Percentiles rank a stretch among this genome's conserved stretches.
Evolutionary conservation across 2,329 filamentous ascomycete genomes (phyloP).

Genomic region (Shiraia sp.): DNA sequence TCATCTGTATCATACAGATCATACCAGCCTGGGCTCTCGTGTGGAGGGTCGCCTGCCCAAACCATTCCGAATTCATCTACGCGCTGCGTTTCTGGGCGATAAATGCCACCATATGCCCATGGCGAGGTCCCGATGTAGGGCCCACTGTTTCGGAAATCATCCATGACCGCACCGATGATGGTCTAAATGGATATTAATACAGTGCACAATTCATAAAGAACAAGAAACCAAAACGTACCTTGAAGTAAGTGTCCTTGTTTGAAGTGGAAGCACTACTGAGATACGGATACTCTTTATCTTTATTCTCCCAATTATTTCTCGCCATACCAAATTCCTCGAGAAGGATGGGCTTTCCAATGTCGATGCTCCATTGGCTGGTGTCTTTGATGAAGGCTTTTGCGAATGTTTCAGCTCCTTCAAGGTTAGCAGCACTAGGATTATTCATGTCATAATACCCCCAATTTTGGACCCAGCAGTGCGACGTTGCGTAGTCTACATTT

Average conservation of each 20-base stretch:
- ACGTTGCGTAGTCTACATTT: constrained; percentile 45
- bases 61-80: constrained; percentile 46
- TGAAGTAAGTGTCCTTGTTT: constrained; percentile 46
- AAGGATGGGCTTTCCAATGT: constrained; percentile 45
- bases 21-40: constrained; percentile 47
- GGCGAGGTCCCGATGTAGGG: constrained; percentile 44
- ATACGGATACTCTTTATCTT: constrained; percentile 42
- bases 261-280: constrained; percentile 39
- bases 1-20: constrained; percentile 46
- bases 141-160: constrained; percentile 39
- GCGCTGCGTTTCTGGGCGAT: constrained; percentile 44
- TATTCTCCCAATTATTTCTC: constrained; percentile 47
- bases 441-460: constrained; percentile 48
- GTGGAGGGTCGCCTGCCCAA: constrained; percentile 48
- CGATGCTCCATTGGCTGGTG: constrained; percentile 38
- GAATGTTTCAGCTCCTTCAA: constrained; percentile 41
- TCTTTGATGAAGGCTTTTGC: constrained; percentile 40
- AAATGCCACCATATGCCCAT: constrained; percentile 48
- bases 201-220: neutral
- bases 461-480: constrained; percentile 48
- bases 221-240: constrained; percentile 12
- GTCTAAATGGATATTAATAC: constrained; percentile 17
- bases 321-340: constrained; percentile 49
- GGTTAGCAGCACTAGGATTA: constrained; percentile 34
- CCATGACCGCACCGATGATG: constrained; percentile 43